Base-by-base conservation (phyloP, 176 grass and related monocot species). In the Juncus inflexus region DNA sequence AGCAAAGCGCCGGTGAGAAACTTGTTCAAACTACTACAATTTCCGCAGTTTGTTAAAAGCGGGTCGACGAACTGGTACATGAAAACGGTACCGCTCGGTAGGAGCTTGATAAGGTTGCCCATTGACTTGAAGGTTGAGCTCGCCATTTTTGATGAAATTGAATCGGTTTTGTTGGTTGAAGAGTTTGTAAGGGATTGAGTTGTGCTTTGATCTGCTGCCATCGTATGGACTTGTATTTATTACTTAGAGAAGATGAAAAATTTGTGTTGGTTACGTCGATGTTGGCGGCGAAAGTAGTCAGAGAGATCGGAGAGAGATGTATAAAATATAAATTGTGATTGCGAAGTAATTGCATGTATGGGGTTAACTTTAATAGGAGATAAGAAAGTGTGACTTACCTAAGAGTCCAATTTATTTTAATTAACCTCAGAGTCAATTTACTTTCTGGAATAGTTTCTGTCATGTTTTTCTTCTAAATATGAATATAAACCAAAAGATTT, bases 31-130 rank as follows among this genome's bases (percentile, higher is more conserved):
- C 13, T 4, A 12, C 49, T 39, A 77, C 88, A 91, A 77, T 72
- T 84, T 38, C 88, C 88, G 47, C 69, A 81, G 80, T 91, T 87
- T 35, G 84, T 91, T 7, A 84, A 77, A 0, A 91, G 84, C 2
- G 84, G 88, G 11, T 41, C 65, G 7, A 91, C 73, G 84, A 91
- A 91, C 84, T 84, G 80, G 75, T 84, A 87, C n/a, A 87, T 7
- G 56, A 91, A 91, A 37, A 91, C 84, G 13, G 88, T 91, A 5
- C 88, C 88, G 77, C 88, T 91, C 0, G 84, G 88, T 0, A 91
- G 88, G 2, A 91, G 84, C 84, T 91, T 91, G 77, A 91, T 87
- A 2, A 91, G 88, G 70, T 91, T 84, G 37, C 80, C 66, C 35
- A 91, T 28, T 12, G 83, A 69, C 6, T 64, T 16, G 19, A 71